Evolutionary conservation across 2,329 filamentous ascomycete species (phyloP).

Genomic region (Calonectria henricotiae): DNA sequence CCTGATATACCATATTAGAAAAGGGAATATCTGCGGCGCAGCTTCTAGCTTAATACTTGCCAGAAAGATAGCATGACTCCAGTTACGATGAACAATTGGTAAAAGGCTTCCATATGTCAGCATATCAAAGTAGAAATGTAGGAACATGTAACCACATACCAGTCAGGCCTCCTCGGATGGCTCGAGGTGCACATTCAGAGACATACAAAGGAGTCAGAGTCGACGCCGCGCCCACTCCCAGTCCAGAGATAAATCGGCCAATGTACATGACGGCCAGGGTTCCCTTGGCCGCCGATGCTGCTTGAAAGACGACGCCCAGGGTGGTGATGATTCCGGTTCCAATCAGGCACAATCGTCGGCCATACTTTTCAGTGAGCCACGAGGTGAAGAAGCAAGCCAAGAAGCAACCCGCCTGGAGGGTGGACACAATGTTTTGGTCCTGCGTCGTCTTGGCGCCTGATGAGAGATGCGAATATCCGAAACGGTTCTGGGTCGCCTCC

Average conservation of each 20-base stretch:
- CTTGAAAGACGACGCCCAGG: constrained; percentile 77
- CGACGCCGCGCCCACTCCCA: constrained; percentile 68
- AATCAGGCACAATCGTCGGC: constrained; percentile 72
- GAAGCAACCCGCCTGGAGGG: constrained; percentile 79
- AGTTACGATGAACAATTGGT: constrained; percentile 67
- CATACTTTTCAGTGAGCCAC: constrained; percentile 70
- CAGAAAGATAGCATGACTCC: constrained; percentile 64
- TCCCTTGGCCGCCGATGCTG: constrained; percentile 69
- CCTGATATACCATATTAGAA: constrained; percentile 63
- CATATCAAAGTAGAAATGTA: not conserved
- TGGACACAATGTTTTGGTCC: constrained; percentile 79
- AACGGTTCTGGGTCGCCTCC: constrained; percentile 68
- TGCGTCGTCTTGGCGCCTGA: constrained; percentile 65
- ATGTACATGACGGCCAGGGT: constrained; percentile 76
- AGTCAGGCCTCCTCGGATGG: constrained; percentile 68
- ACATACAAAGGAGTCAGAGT: constrained; percentile 64
- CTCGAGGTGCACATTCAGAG: constrained; percentile 67
- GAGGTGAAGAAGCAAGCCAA: constrained; percentile 73
- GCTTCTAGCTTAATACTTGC: constrained; percentile 53
- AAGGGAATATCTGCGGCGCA: not conserved
- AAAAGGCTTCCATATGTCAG: constrained; percentile 57
- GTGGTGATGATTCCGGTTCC: constrained; percentile 71
- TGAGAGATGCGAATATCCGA: constrained; percentile 55
- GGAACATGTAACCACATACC: constrained; percentile 51
- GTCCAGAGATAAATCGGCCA: constrained; percentile 71